Evolutionary conservation across 768 basidiomycete species (phyloP).

Genomic region (Amanita polypyramis): DNA sequence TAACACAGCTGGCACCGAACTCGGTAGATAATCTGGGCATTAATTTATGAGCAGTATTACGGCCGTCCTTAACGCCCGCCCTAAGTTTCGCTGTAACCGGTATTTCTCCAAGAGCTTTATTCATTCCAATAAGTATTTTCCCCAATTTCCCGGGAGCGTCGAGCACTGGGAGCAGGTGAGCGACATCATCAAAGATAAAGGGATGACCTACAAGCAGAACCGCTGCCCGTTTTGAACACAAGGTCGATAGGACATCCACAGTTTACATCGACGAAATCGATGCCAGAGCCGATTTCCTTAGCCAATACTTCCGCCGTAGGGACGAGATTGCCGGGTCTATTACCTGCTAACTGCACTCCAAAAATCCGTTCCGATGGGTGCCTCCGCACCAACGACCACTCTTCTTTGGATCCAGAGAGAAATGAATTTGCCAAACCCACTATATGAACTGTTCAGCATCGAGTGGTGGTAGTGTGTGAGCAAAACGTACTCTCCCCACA

Average conservation of each 20-base stretch:
- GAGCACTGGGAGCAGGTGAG: conserved; percentile 45
- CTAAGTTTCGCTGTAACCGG: conserved; percentile 89
- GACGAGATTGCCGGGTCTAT: conserved; percentile 68
- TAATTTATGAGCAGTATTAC: conserved; percentile 81
- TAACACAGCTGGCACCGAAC: conserved; percentile 35
- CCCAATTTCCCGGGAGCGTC: conserved; percentile 76
- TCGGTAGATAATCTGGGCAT: conserved; percentile 67
- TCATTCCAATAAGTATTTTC: conserved; percentile 87
- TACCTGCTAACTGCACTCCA: conserved; percentile 90
- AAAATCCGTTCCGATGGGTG: conserved; percentile 84
- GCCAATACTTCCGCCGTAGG: conserved; percentile 76
- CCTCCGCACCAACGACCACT: conserved; percentile 88
- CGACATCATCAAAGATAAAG: background rate
- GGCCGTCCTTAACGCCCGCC: conserved; percentile 84
- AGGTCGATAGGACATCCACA: conserved; percentile 97
- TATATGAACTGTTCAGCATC: conserved; percentile 15
- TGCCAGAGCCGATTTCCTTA: conserved; percentile 47
- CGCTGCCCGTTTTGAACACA: conserved; percentile 85
- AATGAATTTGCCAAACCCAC: conserved; percentile 94
- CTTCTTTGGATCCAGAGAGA: conserved; percentile 78
- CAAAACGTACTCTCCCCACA: conserved; percentile 73
- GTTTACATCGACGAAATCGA: conserved; percentile 94
- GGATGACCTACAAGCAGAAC: conserved; percentile 64
- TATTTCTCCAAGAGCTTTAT: conserved; percentile 77
- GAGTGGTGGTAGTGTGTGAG: background rate